Conservation (phyloP, 1,284 basidiomycete genomes). For the Sanghuangporus sanghuang region DNA sequence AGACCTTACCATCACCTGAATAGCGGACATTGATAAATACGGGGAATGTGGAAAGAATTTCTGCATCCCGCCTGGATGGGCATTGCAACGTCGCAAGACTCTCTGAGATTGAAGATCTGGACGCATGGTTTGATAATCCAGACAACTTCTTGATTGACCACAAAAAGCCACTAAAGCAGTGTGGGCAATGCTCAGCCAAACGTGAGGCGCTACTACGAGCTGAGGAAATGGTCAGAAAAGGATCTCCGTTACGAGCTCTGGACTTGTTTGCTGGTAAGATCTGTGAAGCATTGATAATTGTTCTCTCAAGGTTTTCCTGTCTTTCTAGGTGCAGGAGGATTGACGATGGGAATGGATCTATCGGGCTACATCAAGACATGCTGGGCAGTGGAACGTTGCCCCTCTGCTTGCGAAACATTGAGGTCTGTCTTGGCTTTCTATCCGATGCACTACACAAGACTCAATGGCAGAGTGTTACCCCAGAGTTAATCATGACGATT, state of each 20-base stretch:
- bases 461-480: neutral
- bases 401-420: constrained; percentile 58
- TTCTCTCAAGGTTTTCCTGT: neutral
- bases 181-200: neutral
- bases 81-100: constrained; percentile 2
- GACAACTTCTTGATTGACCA: neutral
- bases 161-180: neutral
- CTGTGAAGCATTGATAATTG: neutral
- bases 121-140: neutral
- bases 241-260: constrained; percentile 40
- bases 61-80: constrained; percentile 5
- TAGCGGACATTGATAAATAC: constrained; percentile 1
- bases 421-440: constrained; percentile 32
- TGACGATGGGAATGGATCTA: constrained; percentile 57
- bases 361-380: constrained; percentile 54
- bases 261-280: constrained; percentile 59
- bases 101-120: neutral
- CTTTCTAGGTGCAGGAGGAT: constrained; percentile 57
- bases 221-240: constrained; percentile 27
- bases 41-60: neutral
- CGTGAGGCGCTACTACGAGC: constrained; percentile 24
- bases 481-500: constrained; percentile 53
- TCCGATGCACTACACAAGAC: neutral
- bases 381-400: constrained; percentile 62
- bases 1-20: neutral